Base-by-base conservation (phyloP, 2,329 filamentous ascomycete genomes). In the Chaetomiaceae sp. region DNA sequence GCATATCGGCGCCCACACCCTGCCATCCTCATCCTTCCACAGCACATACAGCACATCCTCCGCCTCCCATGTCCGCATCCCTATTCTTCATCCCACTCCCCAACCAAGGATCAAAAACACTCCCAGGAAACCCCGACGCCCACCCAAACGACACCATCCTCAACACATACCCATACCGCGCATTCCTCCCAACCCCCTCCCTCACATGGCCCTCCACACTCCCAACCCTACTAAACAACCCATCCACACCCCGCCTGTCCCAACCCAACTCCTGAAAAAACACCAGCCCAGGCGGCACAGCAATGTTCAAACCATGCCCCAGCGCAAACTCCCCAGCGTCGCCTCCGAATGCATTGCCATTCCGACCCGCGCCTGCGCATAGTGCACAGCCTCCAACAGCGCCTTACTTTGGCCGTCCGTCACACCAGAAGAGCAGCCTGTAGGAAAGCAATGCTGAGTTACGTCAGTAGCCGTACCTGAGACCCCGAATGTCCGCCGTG, bases 251-350 rank as follows among this genome's bases (percentile, higher is more conserved):
- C 16, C 30, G 31, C 31, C 27, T 23, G 17, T 33, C 39, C 39
- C 40, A 49, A 31, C 43, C 40, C 21, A 40, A 40, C 8, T 49
- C 41, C 33, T 44, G 47, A 17, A 38, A 49, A 17, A 38, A 49
- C 6, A 44, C 5, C 5, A 33, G 47, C 16, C 43, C 39, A 14
- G 47, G 47, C 19, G 47, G 47, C 17, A 23, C 39, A 10, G 44
- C 47, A 13, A 49, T 39, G 17, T 49, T 49, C 19, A 49, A 17
- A 10, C 47, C 33, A 33, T 49, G 47, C 47, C 47, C 44, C 20
- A 49, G 47, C 21, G 47, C 47, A 38, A 49, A 44, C 39, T 43
- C 14, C 40, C 30, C 8, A 49, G 33, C 4, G 47, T 49, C 4
- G 40, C 47, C 12, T 49, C 47, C 7, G 47, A 49, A 33, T 49